These are phyloP conservation scores for Hemisphaericaspora subhashii DNA, from an alignment of 1,139 yeast genomes.

Conservation along the genomic window DNA sequence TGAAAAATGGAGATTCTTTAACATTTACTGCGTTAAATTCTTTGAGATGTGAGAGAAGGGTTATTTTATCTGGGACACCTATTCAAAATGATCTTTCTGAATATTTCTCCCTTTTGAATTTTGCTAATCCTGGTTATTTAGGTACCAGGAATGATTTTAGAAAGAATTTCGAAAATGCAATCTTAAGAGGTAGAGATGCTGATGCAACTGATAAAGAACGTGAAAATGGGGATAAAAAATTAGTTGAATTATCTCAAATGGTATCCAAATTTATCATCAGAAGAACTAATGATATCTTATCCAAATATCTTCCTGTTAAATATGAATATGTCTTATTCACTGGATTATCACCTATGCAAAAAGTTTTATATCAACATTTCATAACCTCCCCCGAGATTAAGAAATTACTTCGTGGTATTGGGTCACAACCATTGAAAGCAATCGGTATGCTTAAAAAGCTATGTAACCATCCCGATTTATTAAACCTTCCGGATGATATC, in stretches of 20 bases:
- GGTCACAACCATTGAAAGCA: slow-evolving; percentile 86
- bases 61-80: slow-evolving; percentile 94
- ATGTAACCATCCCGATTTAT: slow-evolving; percentile 89
- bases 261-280: slow-evolving; percentile 92
- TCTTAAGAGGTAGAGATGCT: slow-evolving; percentile 86
- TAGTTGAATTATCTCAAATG: slow-evolving; percentile 66
- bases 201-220: slow-evolving; percentile 83
- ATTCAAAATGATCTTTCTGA: slow-evolving; percentile 95
- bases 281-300: slow-evolving; percentile 90
- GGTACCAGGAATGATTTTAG: slow-evolving; percentile 85
- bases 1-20: slow-evolving; percentile 91
- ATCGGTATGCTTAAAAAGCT: slow-evolving; percentile 85
- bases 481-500: slow-evolving; percentile 73
- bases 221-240: slow-evolving; percentile 66
- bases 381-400: slow-evolving; percentile 80
- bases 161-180: slow-evolving; percentile 78
- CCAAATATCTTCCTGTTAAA: slow-evolving; percentile 91
- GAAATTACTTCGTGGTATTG: slow-evolving; percentile 65
- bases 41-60: slow-evolving; percentile 81
- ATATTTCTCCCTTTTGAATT: slow-evolving; percentile 84
- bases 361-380: slow-evolving; percentile 66
- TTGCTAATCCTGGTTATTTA: slow-evolving; percentile 91
- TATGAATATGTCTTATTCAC: slow-evolving; percentile 96
- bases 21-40: slow-evolving; percentile 88
- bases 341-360: slow-evolving; percentile 77